Percentiles rank a stretch among this genome's conserved stretches.
These are phyloP conservation scores for Aspergillus tubingensis DNA, from an alignment of 2,329 filamentous ascomycete genomes.

Conservation along the genomic window DNA sequence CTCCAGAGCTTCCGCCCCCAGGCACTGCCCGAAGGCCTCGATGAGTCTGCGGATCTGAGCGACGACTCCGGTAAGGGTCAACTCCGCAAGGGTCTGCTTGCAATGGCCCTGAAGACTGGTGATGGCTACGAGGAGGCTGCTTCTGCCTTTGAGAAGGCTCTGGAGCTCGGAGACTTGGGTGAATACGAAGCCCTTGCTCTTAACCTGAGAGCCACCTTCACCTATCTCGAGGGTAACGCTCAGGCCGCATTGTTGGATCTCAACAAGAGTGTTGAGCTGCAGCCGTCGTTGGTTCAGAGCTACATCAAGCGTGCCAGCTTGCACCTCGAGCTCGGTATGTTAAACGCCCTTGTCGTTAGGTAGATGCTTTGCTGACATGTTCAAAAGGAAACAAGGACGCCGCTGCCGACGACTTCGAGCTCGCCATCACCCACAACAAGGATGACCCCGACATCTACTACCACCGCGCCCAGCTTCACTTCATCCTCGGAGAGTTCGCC, in stretches of 20 bases:
- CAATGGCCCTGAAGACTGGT: slow-evolving; percentile 80
- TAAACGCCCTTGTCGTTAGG: background rate
- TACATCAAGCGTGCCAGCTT: slow-evolving; percentile 99
- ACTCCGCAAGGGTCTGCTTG: slow-evolving; percentile 77
- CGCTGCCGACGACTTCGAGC: slow-evolving; percentile 83
- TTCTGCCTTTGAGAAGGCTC: slow-evolving; percentile 79
- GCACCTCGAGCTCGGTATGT: slow-evolving; percentile 84
- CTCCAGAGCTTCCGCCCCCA: slow-evolving; percentile 94
- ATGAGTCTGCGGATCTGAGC: slow-evolving; percentile 74
- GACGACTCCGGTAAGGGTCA: slow-evolving; percentile 81
- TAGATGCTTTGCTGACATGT: slow-evolving; percentile 31
- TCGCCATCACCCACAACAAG: slow-evolving; percentile 79
- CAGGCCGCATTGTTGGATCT: slow-evolving; percentile 79
- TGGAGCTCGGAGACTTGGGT: slow-evolving; percentile 77
- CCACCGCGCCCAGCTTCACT: slow-evolving; percentile 96
- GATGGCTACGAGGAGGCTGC: slow-evolving; percentile 91
- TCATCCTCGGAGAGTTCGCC: slow-evolving; percentile 91
- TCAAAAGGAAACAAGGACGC: slow-evolving; percentile 73
- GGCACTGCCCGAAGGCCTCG: slow-evolving; percentile 76
- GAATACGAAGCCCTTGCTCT: slow-evolving; percentile 88
- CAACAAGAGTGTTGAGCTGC: slow-evolving; percentile 88
- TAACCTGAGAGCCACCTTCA: slow-evolving; percentile 96
- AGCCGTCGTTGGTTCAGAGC: slow-evolving; percentile 86
- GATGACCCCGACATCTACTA: slow-evolving; percentile 98
- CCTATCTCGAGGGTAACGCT: slow-evolving; percentile 87